Base-by-base conservation (phyloP, 345 rosid genomes). In the Bruguiera gymnorhiza region DNA sequence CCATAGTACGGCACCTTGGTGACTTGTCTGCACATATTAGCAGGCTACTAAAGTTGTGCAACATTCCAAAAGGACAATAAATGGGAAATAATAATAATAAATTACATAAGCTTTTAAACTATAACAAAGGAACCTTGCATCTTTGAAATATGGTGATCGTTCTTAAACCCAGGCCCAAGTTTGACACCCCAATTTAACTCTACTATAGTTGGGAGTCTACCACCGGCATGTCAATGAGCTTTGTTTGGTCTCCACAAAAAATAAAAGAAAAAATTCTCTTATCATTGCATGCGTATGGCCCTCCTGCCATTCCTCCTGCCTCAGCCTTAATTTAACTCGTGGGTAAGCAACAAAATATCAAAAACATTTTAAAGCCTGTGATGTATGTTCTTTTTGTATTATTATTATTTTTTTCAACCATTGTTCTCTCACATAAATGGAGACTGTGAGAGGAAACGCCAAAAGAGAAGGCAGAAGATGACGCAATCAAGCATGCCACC, bases 401-500 rank as follows among this genome's bases (percentile, higher is more conserved):
- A 39, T 39, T 9, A 9, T 39, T 8, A 0, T 9, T 39, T 39
- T 21, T 21, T 19, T 31, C 32, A 23, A 10, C 61, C 34, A 56
- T 21, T 52, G 75, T 62, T 57, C 75, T 37, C 54, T 39, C 18
- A 24, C 7, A 16, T 48, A 53, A 32, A 21, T 3, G 4, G 20
- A 26, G 53, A 13, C 11, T 20, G 39, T 2, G 58, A 48, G 6
- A 32, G 2, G 7, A 21, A 51, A 48, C 13, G 18, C 58, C 6
- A 56, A 19, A 51, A 56, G 67, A 43, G 7, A 70, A 20, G 56
- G 37, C 20, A 48, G 79, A 75, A 54, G 78, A 75, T 83, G 88
- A 76, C 82, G 79, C 66, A 30, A 61, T 70, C 71, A 61, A 79
- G 74, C 83, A 79, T 73, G 85, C 83, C 69, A 51, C 66, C 11